A percentile compares a stretch with the other conserved stretches of the same genome.
phyloP scores from a whole-genome alignment of 139 green algal species.

The Desmodesmus armatus region DNA sequence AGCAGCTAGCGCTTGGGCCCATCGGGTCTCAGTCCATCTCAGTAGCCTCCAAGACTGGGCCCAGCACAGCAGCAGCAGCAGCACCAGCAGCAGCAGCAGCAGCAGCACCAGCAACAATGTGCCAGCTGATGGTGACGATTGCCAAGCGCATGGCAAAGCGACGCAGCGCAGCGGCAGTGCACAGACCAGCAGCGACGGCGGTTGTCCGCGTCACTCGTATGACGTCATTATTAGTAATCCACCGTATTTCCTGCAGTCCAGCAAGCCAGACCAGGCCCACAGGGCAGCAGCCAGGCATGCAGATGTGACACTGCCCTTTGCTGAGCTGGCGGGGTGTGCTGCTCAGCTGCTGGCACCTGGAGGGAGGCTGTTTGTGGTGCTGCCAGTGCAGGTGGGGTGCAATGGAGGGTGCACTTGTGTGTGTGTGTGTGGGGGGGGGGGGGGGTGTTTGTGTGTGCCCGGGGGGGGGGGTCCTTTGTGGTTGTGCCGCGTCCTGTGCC shows the following conservation, averaged over 20 bases:
- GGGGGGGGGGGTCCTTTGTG: too few relatives aligned
- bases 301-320: conserved; percentile 55
- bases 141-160: not conserved
- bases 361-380: conserved; percentile 49
- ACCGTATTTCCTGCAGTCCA: conserved; percentile 59
- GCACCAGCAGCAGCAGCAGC: conserved; percentile 4
- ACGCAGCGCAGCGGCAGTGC: not conserved
- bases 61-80: not conserved
- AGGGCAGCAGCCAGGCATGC: conserved; percentile 54
- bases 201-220: conserved; percentile 42
- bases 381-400: too few relatives aligned
- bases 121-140: not conserved
- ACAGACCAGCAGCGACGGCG: not conserved
- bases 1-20: conserved; percentile 43
- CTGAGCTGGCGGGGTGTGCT: conserved; percentile 42
- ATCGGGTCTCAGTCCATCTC: conserved; percentile 39
- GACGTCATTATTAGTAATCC: conserved; percentile 66
- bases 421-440: too few relatives aligned
- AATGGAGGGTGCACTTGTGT: too few relatives aligned
- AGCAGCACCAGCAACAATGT: not conserved
- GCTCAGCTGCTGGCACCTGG: conserved; percentile 50
- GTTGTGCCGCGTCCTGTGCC: conserved; percentile 42
- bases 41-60: conserved; percentile 52
- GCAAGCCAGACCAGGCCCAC: conserved; percentile 35
- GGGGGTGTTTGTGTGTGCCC: too few relatives aligned